Evolutionary conservation across 2,329 filamentous ascomycete species (phyloP).

Genomic region (Pyricularia sp.): DNA sequence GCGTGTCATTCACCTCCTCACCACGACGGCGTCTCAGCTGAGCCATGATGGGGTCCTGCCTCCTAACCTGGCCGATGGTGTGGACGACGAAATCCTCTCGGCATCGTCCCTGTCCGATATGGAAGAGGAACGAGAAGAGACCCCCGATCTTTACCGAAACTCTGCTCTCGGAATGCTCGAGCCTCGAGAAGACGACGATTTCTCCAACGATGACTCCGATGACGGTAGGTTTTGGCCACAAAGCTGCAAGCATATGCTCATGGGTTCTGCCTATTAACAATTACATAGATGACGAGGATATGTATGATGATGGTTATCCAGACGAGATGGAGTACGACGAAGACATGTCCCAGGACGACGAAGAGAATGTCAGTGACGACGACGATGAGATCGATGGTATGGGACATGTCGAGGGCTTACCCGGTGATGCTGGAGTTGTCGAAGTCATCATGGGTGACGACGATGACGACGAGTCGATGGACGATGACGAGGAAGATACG

Average conservation of each 20-base stretch:
- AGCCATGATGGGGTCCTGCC: conserved; percentile 74
- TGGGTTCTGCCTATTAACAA: conserved; percentile 15
- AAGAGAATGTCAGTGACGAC: conserved; percentile 83
- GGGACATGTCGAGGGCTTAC: conserved; percentile 72
- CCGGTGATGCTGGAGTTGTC: conserved; percentile 52
- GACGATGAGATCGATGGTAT: conserved; percentile 77
- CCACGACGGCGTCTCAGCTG: conserved; percentile 75
- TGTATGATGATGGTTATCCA: conserved; percentile 87
- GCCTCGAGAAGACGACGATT: conserved; percentile 69
- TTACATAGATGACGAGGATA: conserved; percentile 68
- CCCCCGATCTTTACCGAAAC: conserved; percentile 93
- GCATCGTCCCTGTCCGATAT: conserved; percentile 83
- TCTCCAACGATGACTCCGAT: conserved; percentile 59
- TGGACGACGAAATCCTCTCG: conserved; percentile 82
- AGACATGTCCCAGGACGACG: conserved; percentile 67
- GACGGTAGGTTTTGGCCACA: conserved; percentile 34
- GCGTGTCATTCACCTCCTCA: conserved; percentile 77
- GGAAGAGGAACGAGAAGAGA: conserved; percentile 83
- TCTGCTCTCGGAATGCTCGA: conserved; percentile 94
- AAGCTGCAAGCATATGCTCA: not conserved
- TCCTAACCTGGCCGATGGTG: conserved; percentile 36
- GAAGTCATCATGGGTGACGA: conserved; percentile 73
- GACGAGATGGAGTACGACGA: conserved; percentile 89
- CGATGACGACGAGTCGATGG: conserved; percentile 56
- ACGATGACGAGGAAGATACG: conserved; percentile 41